These are phyloP conservation scores for Sporobolomyces roseus DNA, from an alignment of 768 basidiomycete species.

Conservation along the genomic window DNA sequence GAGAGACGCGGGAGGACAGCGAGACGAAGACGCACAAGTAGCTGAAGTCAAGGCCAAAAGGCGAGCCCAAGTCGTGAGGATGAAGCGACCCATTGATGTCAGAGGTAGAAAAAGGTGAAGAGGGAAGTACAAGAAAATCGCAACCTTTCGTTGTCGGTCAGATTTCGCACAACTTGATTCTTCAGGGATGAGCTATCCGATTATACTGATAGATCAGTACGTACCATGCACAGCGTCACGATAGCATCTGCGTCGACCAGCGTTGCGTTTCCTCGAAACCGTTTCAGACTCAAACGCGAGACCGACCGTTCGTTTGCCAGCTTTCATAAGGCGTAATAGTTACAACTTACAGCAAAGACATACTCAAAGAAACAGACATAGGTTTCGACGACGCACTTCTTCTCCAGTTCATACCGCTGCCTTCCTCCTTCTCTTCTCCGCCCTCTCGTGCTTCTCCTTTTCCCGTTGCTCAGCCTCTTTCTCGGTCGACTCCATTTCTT, in stretches of 20 bases:
- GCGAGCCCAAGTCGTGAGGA: slow-evolving; percentile 76
- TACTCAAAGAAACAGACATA: not conserved
- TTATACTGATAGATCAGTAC: no score
- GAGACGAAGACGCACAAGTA: slow-evolving; percentile 40
- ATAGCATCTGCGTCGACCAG: no score
- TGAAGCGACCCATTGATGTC: slow-evolving; percentile 65
- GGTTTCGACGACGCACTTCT: not conserved
- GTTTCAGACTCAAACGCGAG: no score
- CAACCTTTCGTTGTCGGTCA: no score
- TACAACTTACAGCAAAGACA: no score
- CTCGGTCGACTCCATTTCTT: not conserved
- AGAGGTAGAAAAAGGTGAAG: not conserved
- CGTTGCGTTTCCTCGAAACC: no score
- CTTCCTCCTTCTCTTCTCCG: slow-evolving; percentile 14
- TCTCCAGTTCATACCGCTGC: not conserved
- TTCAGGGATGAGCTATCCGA: no score
- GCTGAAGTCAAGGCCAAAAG: slow-evolving; percentile 46
- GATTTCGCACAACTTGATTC: no score
- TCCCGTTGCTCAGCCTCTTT: slow-evolving; percentile 1
- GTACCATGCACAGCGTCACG: no score
- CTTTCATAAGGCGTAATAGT: no score
- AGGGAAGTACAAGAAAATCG: not conserved
- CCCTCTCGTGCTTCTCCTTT: not conserved
- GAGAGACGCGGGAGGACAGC: not conserved
- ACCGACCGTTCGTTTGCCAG: no score